Conservation (phyloP, 2,329 filamentous ascomycete genomes). For the Fulvia fulva region DNA sequence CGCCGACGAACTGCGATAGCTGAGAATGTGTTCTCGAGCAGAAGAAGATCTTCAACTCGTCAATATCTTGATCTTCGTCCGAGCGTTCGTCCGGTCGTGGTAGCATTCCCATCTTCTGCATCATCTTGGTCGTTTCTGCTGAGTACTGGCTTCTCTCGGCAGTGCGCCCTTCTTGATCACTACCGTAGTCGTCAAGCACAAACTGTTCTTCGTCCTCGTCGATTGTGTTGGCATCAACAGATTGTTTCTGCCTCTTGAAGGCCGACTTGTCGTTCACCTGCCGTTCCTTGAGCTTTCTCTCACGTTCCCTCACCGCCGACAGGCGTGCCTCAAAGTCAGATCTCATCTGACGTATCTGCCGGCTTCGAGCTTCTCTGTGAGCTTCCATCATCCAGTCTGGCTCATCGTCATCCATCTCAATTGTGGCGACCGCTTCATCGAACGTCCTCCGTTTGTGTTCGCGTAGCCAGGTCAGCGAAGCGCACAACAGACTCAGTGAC, state of each 20-base stretch:
- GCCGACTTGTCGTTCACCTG: constrained; percentile 43
- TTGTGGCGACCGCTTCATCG: constrained; percentile 50
- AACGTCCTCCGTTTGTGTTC: constrained; percentile 65
- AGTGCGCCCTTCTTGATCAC: constrained; percentile 49
- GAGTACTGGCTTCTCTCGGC: constrained; percentile 42
- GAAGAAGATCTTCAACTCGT: constrained; percentile 82
- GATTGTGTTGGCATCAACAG: constrained; percentile 22
- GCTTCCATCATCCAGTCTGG: constrained; percentile 83
- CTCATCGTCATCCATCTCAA: constrained; percentile 59
- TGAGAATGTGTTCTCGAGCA: constrained; percentile 93
- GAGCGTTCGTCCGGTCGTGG: constrained; percentile 35
- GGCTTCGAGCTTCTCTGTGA: constrained; percentile 63
- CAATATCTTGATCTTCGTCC: constrained; percentile 49
- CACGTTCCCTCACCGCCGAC: constrained; percentile 57
- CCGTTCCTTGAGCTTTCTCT: constrained; percentile 56
- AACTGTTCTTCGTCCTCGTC: constrained; percentile 63
- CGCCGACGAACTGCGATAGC: constrained; percentile 79
- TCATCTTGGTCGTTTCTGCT: constrained; percentile 68
- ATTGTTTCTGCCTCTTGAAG: constrained; percentile 44
- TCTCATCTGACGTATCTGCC: constrained; percentile 62
- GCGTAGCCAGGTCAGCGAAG: constrained; percentile 85
- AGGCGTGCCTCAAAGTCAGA: constrained; percentile 72
- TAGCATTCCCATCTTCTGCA: constrained; percentile 56
- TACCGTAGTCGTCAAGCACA: constrained; percentile 70
- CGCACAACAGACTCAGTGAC: constrained; percentile 86